Conservation (phyloP, 176 grass and related monocot genomes). For the Eragrostis curvula region DNA sequence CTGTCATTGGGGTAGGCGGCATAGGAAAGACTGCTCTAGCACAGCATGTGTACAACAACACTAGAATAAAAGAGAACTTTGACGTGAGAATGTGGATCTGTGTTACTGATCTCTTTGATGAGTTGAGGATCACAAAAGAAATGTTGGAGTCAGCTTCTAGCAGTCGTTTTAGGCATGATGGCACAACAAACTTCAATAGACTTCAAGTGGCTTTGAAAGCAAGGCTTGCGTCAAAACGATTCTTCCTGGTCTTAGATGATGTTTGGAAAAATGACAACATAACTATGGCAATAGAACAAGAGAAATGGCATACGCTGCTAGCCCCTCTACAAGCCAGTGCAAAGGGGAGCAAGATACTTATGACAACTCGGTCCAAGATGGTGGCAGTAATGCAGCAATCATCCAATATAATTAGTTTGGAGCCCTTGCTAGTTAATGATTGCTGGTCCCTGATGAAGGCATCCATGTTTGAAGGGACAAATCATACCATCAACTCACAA, state of each 20-base stretch:
- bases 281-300: not conserved
- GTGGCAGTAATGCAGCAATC: constrained; percentile 25
- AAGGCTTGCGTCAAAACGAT: constrained; percentile 24
- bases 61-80: constrained; percentile 24
- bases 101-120: constrained; percentile 48
- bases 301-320: constrained; percentile 30
- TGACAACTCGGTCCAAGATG: constrained; percentile 37
- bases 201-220: constrained; percentile 3
- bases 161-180: not conserved
- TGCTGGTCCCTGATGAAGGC: constrained; percentile 43
- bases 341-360: constrained; percentile 47
- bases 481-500: not conserved
- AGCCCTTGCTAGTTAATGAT: constrained; percentile 31
- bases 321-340: constrained; percentile 25
- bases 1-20: constrained; percentile 42
- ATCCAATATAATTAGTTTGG: constrained; percentile 12
- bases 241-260: constrained; percentile 48
- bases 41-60: constrained; percentile 38
- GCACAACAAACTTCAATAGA: constrained; percentile 27
- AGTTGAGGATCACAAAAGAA: constrained; percentile 31
- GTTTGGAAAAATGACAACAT: too few species aligned
- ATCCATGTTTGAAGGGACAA: constrained; percentile 6
- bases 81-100: constrained; percentile 50
- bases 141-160: too few species aligned
- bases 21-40: constrained; percentile 61